Percentiles rank a stretch among this genome's conserved stretches.
phyloP scores from a whole-genome alignment of 352 stramenopile species.

The Phytophthora tentaculata region DNA sequence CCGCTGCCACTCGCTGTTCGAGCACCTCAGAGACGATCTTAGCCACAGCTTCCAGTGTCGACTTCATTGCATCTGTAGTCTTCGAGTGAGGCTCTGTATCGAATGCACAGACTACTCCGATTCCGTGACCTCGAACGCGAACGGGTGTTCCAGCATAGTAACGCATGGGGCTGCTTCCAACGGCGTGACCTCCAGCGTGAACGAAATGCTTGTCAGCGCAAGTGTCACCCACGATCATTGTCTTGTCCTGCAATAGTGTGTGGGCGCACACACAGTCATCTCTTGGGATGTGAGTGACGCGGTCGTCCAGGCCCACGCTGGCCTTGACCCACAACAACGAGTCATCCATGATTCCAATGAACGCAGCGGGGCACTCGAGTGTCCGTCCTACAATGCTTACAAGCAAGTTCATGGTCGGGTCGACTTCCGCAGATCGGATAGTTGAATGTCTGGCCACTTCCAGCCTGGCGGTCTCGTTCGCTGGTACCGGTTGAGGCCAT shows the following conservation, averaged over 20 bases:
- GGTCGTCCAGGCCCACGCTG: slow-evolving; percentile 61
- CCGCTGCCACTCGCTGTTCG: slow-evolving; percentile 60
- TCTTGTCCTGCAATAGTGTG: slow-evolving; percentile 51
- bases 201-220: slow-evolving; percentile 78
- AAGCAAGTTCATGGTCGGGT: slow-evolving; percentile 78
- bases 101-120: slow-evolving; percentile 72
- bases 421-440: slow-evolving; percentile 56
- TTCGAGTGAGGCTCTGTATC: slow-evolving; percentile 54
- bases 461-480: slow-evolving; percentile 56
- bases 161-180: slow-evolving; percentile 51
- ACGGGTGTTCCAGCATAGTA: slow-evolving; percentile 74
- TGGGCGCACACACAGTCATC: slow-evolving; percentile 65
- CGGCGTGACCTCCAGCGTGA: slow-evolving; percentile 55
- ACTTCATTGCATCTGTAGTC: slow-evolving; percentile 64
- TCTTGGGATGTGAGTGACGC: slow-evolving; percentile 52
- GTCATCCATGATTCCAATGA: slow-evolving; percentile 74
- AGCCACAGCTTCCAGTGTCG: slow-evolving; percentile 74
- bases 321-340: slow-evolving; percentile 69
- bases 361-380: slow-evolving; percentile 67
- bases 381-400: slow-evolving; percentile 74
- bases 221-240: slow-evolving; percentile 70
- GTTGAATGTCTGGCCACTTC: slow-evolving; percentile 58
- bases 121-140: slow-evolving; percentile 59
- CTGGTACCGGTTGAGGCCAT: slow-evolving; percentile 56
- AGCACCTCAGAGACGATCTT: slow-evolving; percentile 87